phyloP scores from a whole-genome alignment of 108 stramenopile genomes.

The Cyclostephanos invisitatus region DNA sequence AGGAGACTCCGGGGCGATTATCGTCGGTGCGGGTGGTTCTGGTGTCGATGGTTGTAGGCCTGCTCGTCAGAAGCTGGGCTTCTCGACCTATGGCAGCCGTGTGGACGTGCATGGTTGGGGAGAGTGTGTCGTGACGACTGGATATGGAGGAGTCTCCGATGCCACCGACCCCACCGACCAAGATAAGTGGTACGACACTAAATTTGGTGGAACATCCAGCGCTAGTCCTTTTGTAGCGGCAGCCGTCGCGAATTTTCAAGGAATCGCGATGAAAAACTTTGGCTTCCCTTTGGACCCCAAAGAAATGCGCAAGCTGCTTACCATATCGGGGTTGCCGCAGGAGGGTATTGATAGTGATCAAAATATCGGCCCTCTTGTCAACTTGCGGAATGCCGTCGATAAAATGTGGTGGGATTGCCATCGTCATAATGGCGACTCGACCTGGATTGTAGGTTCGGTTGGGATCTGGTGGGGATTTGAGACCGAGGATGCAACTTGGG shows the following conservation, averaged over 20 bases:
- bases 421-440: too few species aligned
- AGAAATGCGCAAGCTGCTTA: constrained; percentile 10
- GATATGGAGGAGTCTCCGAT: background rate
- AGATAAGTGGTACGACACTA: constrained; percentile 8
- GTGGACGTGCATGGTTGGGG: constrained; percentile 21
- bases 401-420: background rate
- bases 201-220: constrained; percentile 13
- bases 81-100: constrained; percentile 19
- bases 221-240: constrained; percentile 24
- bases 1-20: constrained; percentile 14
- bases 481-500: too few species aligned
- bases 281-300: constrained; percentile 5
- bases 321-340: constrained; percentile 6
- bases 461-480: too few species aligned
- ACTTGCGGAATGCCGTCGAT: constrained; percentile 13
- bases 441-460: too few species aligned
- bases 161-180: background rate
- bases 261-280: constrained; percentile 15
- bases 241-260: constrained; percentile 20
- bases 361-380: constrained; percentile 19
- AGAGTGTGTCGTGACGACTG: constrained; percentile 9
- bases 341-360: background rate
- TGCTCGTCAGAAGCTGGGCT: constrained; percentile 3
- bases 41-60: background rate
- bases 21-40: constrained; percentile 18